Evolutionary conservation across 2,329 filamentous ascomycete species (phyloP), one percentile per base, ranked within the genome.

Genomic region (Lasiodiplodia hormozganensis): DNA sequence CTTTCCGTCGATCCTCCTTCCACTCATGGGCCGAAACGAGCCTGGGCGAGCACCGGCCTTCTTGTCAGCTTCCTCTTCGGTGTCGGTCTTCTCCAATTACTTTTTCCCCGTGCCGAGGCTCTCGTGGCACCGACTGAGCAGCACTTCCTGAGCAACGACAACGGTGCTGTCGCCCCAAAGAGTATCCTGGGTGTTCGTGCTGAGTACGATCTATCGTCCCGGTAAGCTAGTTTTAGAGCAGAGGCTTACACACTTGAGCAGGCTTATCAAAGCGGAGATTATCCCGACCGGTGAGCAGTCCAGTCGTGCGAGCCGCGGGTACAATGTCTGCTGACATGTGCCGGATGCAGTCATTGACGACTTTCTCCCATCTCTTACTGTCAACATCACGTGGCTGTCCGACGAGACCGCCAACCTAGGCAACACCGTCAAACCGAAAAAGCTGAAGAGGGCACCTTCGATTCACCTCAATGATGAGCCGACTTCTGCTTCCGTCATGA

Each of bases 281-380:
- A 81, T 81, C 52, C 78, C 79, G 14, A 79, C 78, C 68, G 78
- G 78, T 78, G 73, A 18, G 38, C 28, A n/a, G 11, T n/a, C 21
- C 21, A 43, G n/a, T 52, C 43, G n/a, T 38, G 14, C 14, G 18
- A 14, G 11, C 11, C 14, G 25, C 25, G 28, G 23, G 25, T n/a
- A 5, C 4, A 2, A n/a, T 11, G 10, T 21, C 28, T 7, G 31
- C 43, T 64, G 12, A 52, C 28, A 23, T 7, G 14, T 34, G 25
- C 14, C 40, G 11, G 58, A 10, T 57, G 6, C 73, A 87, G 87
- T 90, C 23, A 82, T 90, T 69, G 84, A 89, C 71, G 83, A 87
- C 70, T 90, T 90, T 76, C 75, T 82, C 3, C 88, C 88, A 6
- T 81, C 81, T 7, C 79, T 88, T 65, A 81, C 82, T 49, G 73